A percentile compares a stretch with the other conserved stretches of the same genome.
These are phyloP conservation scores for Rubus idaeus DNA, from an alignment of 306 rosid species.

Conservation along the genomic window DNA sequence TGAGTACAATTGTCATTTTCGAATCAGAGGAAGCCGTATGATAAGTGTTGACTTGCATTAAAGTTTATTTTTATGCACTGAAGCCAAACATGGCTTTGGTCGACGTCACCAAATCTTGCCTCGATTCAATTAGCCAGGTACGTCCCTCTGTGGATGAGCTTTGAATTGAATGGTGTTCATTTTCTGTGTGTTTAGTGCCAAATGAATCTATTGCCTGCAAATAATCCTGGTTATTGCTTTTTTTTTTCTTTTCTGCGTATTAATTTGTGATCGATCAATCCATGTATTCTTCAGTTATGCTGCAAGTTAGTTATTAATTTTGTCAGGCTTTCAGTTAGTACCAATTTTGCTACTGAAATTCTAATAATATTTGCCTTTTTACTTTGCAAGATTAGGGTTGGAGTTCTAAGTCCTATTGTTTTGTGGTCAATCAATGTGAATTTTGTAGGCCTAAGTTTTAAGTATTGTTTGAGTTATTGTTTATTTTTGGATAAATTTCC, in stretches of 20 bases:
- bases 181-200: neutral
- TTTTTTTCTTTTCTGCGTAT: neutral
- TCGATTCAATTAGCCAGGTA: constrained; percentile 76
- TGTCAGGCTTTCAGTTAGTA: neutral
- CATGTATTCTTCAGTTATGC: no score
- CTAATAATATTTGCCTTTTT: neutral
- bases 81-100: constrained; percentile 57
- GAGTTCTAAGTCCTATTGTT: neutral
- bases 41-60: no score
- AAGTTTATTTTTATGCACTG: neutral
- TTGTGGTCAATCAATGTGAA: no score
- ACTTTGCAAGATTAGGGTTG: neutral
- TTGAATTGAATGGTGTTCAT: neutral
- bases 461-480: neutral
- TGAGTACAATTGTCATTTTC: no score
- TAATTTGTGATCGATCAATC: no score
- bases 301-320: neutral
- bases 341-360: neutral
- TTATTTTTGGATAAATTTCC: neutral
- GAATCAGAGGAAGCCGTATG: neutral
- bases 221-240: neutral
- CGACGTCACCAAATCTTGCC: constrained; percentile 68
- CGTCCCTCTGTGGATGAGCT: neutral
- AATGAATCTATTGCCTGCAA: neutral
- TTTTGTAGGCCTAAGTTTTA: neutral